Base-by-base conservation (phyloP, 345 rosid species). In the Syzygium jambos region DNA sequence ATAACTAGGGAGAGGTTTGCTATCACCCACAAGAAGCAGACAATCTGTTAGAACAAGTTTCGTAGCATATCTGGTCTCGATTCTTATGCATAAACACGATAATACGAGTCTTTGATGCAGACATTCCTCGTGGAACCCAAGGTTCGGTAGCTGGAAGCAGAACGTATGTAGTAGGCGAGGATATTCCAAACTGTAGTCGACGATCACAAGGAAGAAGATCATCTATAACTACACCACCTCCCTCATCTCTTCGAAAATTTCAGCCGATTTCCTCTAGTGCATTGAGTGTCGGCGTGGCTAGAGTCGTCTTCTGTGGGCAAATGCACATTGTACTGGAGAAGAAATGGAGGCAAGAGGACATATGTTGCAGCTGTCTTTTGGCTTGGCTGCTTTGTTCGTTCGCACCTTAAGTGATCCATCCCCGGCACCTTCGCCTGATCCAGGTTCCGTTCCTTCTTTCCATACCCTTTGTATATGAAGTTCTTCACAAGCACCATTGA, bases 131-230 rank as follows among this genome's bases (percentile, higher is more conserved):
- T 19, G 80, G 80, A 73, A 22, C 17, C 80, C 80, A 34, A 38
- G 49, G 80, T 73, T 19, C 49, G 82, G 63, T 73, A 84, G 89
- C 89, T 90, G 92, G 90, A 68, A 89, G 46, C 56, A 54, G 34
- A 29, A 43, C 78, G 80, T 23, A 38, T 38, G 80, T 19, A 41
- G 43, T 5, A 55, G 34, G 83, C 84, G 82, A 87, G 85, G 53
- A 86, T 90, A 85, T 91, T 80, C 86, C 27, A 53, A 41, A 78
- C 51, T 27, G 22, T 38, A 3, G 59, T 1, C 87, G 92, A 78
- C 83, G 41, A 19, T 41, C 34, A 6, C 94, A 34, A 91, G 87
- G 83, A 73, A 5, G 15, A 11, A 6, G 25, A 19, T 15, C 17
- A 9, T 12, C 30, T 92, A 90, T 93, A 91, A 90, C n/a, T 65